Evolutionary conservation across 345 rosid genomes (phyloP).

Genomic region (Rhodomyrtus tomentosa): DNA sequence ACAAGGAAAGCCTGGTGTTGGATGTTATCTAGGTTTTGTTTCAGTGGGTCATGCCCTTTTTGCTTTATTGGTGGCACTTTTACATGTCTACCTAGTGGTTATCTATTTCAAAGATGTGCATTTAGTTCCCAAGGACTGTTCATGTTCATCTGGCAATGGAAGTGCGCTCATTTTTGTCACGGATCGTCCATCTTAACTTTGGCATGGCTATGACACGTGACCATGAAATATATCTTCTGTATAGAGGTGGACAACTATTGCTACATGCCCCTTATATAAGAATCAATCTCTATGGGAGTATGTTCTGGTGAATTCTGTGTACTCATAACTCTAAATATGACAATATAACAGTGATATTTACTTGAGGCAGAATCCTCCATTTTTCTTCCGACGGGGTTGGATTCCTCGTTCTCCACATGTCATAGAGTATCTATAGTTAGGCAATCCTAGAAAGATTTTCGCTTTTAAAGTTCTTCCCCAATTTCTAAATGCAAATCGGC

Average conservation of each 20-base stretch:
- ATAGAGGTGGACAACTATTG: background rate
- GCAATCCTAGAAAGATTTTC: background rate
- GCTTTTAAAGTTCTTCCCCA: background rate
- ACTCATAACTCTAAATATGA: background rate
- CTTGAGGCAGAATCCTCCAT: background rate
- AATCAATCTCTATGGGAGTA: background rate
- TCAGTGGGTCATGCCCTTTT: background rate
- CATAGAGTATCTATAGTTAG: background rate
- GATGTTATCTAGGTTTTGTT: background rate
- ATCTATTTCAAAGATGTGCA: background rate
- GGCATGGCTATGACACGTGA: background rate
- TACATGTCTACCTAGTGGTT: background rate
- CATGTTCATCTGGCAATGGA: background rate
- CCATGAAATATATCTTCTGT: background rate
- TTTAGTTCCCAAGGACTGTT: background rate
- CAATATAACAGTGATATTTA: background rate
- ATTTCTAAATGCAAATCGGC: background rate
- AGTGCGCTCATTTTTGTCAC: background rate
- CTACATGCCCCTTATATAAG: background rate
- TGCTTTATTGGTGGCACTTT: background rate
- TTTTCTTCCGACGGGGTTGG: background rate
- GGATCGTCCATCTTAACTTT: no score
- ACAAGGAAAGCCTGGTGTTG: background rate
- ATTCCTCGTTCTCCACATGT: background rate
- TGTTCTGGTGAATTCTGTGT: background rate